Conservation (phyloP, 148 eudicot genomes). For the Agrostemma githago region DNA sequence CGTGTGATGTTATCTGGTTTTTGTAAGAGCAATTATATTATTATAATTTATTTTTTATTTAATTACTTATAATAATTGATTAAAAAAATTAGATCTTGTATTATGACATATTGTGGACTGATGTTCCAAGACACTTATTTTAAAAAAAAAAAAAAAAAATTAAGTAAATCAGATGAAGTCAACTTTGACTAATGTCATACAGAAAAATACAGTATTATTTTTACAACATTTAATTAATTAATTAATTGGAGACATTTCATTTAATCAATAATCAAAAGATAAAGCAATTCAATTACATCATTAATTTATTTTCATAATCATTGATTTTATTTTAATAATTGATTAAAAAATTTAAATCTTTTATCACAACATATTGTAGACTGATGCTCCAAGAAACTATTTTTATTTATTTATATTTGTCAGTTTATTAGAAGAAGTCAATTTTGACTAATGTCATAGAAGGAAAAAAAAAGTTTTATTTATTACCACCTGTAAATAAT, state of each 20-base stretch:
- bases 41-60: too few relatives aligned
- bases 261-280: too few relatives aligned
- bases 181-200: too few relatives aligned
- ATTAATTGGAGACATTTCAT: too few relatives aligned
- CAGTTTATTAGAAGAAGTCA: neutral
- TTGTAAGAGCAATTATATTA: constrained; percentile 15
- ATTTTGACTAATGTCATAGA: constrained; percentile 16
- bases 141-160: too few relatives aligned
- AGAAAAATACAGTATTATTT: too few relatives aligned
- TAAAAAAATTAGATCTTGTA: neutral
- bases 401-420: too few relatives aligned
- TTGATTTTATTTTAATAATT: too few relatives aligned
- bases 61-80: neutral
- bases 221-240: too few relatives aligned
- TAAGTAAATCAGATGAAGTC: too few relatives aligned
- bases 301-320: too few relatives aligned
- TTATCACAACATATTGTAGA: neutral
- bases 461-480: neutral
- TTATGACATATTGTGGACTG: neutral
- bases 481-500: too few relatives aligned
- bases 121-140: neutral
- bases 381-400: neutral
- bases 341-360: neutral
- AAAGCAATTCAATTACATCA: neutral
- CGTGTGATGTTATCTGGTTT: constrained; percentile 22